phyloP scores from a whole-genome alignment of 1,284 basidiomycete species.

The Phlebopus sp. region DNA sequence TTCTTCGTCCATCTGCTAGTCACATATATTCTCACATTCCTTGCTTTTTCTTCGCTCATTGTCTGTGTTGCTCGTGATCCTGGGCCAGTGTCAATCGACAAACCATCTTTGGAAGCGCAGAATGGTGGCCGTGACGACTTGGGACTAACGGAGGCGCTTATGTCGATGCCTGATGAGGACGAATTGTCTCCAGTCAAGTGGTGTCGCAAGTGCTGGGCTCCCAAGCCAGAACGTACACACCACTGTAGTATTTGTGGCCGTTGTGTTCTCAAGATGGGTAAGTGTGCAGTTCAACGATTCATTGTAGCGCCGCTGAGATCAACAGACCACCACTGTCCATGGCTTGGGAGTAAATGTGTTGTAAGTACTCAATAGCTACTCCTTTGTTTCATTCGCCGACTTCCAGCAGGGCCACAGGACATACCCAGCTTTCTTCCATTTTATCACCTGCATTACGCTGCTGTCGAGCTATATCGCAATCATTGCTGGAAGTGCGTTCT shows the following conservation, averaged over 20 bases:
- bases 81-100: constrained; percentile 50
- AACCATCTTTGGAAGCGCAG: constrained; percentile 29
- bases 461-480: constrained; percentile 61
- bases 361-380: constrained; percentile 40
- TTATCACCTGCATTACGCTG: constrained; percentile 66
- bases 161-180: constrained; percentile 46
- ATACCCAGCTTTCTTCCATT: constrained; percentile 84
- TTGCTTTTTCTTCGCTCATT: constrained; percentile 68
- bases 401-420: constrained; percentile 71
- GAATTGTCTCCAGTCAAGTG: constrained; percentile 57
- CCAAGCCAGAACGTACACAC: constrained; percentile 82
- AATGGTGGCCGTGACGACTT: constrained; percentile 44
- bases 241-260: constrained; percentile 77
- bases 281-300: constrained; percentile 20
- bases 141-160: constrained; percentile 58
- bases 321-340: constrained; percentile 86
- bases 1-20: constrained; percentile 54
- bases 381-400: background rate
- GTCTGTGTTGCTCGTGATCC: constrained; percentile 71
- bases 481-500: constrained; percentile 57
- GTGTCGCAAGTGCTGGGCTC: constrained; percentile 75
- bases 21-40: constrained; percentile 62
- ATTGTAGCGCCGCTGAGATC: constrained; percentile 13
- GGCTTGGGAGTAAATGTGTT: constrained; percentile 79
- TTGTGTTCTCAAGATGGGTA: constrained; percentile 86